phyloP scores from a whole-genome alignment of 2,329 filamentous ascomycete genomes.

The Pyricularia pennisetigena region DNA sequence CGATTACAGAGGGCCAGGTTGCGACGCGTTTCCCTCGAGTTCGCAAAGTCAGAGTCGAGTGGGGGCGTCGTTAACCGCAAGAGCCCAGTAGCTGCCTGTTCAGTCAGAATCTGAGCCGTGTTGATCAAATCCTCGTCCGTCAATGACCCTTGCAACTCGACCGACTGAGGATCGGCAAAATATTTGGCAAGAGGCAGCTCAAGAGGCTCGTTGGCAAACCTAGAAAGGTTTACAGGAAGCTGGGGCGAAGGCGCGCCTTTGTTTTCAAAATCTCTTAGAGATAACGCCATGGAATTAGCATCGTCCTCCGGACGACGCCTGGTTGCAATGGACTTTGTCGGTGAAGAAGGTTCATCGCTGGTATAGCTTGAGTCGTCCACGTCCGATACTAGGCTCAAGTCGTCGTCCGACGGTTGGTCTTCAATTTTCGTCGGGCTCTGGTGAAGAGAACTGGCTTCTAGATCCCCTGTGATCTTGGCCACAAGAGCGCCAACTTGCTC shows the following conservation, averaged over 20 bases:
- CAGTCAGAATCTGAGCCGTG: conserved; percentile 61
- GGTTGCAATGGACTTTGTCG: conserved; percentile 36
- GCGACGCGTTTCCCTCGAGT: conserved; percentile 21
- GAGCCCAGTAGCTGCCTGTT: conserved; percentile 38
- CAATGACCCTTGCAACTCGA: conserved; percentile 31
- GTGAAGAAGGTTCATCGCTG: conserved; percentile 38
- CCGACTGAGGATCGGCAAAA: conserved; percentile 50
- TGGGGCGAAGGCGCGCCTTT: conserved; percentile 36
- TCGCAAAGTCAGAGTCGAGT: conserved; percentile 9
- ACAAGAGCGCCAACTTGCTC: conserved; percentile 25
- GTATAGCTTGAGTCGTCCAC: conserved; percentile 42
- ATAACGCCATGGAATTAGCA: conserved; percentile 39
- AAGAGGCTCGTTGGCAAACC: conserved; percentile 34
- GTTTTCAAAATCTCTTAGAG: conserved; percentile 37
- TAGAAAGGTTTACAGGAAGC: conserved; percentile 37
- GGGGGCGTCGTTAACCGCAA: not conserved
- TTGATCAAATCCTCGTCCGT: conserved; percentile 53
- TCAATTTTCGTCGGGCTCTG: conserved; percentile 28
- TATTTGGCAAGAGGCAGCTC: conserved; percentile 43
- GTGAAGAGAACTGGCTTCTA: conserved; percentile 23
- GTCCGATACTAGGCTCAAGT: conserved; percentile 44
- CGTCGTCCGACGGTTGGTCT: conserved; percentile 31
- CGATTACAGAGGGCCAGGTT: conserved; percentile 32
- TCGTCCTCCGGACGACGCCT: conserved; percentile 40
- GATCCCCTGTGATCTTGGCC: conserved; percentile 23